Base-by-base conservation (phyloP, 495 filamentous ascomycete species). In the Podospora sp. region DNA sequence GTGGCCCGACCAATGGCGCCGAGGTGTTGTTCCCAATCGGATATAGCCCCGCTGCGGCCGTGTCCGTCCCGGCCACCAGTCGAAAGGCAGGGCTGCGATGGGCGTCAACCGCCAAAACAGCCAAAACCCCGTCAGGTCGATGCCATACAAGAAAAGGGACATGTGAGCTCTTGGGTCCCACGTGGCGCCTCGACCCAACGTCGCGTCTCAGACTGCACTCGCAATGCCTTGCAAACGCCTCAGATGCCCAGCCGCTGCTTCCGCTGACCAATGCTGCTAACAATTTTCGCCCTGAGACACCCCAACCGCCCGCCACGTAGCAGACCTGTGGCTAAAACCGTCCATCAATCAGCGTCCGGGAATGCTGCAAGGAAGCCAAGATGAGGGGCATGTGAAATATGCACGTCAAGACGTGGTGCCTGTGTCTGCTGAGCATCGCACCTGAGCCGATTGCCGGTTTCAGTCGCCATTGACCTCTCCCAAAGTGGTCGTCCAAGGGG, bases 401-500 rank as follows among this genome's bases (percentile, higher is more conserved):
- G 40, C 58, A 53, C 46, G 65, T 62, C n/a, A 57, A 55, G 52
- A 63, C 66, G 66, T 68, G 66, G 66, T 68, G 66, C 66, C 60
- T 68, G 60, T 68, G 52, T 57, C 49, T 56, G 50, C 27, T 20
- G 27, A 26, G n/a, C 14, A 22, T 16, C 57, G n/a, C 14, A 22
- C 24, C 57, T 56, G 63, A 52, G 51, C 63, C 8, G 51, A 25
- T 12, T 20, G 24, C 24, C 40, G 26, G 61, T 63, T 53, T 53
- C 46, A 29, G 61, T 27, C 61, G 53, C 61, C 61, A 63, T 63
- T 63, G 61, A 63, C 61, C 61, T 63, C 61, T 63, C 50, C 40
- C 35, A 27, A 55, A 40, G 33, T 26, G 6, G 25, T 27, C 33
- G 56, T 8, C 6, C 20, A 29, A 40, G 26, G 63, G 27, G 26